Evolutionary conservation across 1,284 basidiomycete genomes (phyloP), one percentile per base, ranked within the genome.

Genomic region (Gomphus sp.): DNA sequence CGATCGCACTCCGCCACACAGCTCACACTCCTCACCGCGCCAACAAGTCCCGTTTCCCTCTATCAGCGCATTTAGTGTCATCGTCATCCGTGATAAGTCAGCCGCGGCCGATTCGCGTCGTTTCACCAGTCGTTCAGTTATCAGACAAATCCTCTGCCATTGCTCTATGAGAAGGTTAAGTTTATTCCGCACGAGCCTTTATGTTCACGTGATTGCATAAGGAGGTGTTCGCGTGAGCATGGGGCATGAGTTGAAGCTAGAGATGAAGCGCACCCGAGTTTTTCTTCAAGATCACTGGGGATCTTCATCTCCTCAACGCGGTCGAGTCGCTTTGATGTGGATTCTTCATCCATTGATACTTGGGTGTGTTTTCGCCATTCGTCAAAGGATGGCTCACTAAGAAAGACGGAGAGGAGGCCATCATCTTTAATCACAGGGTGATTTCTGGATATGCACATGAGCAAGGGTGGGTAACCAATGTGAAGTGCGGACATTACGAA

Each of bases 401-500:
- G 75, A 73, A 98, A 98, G 0, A 84, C 84, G 6, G 82, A 76
- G 4, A 98, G 75, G 6, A 95, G 74, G 10, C 86, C 90, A 63
- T 98, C 94, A 22, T 89, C 87, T 67, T 87, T 89, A 61, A 97
- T 80, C 33, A 93, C 80, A 0, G 94, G 94, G 66, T 98, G 94
- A 64, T 95, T 96, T 63, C 89, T 91, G 62, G 12, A 9, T 34
- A 18, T 18, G 31, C 10, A 65, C 41, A 33, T 39, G 12, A 49
- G 36, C 0, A 14, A 34, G 18, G 52, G 33, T 37, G 28, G 12
- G 5, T 1, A 61, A 34, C 16, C 8, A 45, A 36, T 39, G 16
- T 51, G 36, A 47, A 59, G 56, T 9, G 73, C 83, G 58, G 64
- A 91, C 83, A 91, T 75, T 2, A 93, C 77, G 65, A 87, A 90